Base-by-base conservation (phyloP, 176 grass and related monocot species). In the Phoenix roebelenii region DNA sequence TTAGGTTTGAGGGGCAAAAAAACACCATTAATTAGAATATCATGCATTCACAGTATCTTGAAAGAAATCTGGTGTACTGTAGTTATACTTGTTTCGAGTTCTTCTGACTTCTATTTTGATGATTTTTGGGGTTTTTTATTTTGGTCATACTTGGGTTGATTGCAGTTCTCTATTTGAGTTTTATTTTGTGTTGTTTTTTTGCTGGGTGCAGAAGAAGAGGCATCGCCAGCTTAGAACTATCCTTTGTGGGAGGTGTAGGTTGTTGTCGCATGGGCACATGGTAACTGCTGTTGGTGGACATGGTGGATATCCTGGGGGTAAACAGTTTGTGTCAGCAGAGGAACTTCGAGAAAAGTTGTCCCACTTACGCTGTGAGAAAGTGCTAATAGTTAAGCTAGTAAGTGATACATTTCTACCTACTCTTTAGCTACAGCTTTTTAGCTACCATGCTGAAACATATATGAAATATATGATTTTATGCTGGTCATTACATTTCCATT, bases 221-320 rank as follows among this genome's bases (percentile, higher is more conserved):
- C 87, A 97, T 51, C 87, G 25, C 23, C 92, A 91, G 0, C 79
- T 97, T 0, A 80, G 62, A 53, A 97, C 87, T 14, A 51, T 97
- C 49, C 92, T 91, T 3, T 91, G 93, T 61, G 87, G 84, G n/a
- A 58, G 87, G 39, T 97, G 93, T 25, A 77, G 73, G 66, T 60
- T 97, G 63, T 49, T 97, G 63, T 91, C 87, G 0, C 93, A 88
- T 57, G 87, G 87, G 1, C 87, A 88, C 28, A 88, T 92, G 93
- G 77, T 97, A 16, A 91, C 87, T 18, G 84, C 93, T 52, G 93
- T 97, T n/a, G 87, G 87, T 24, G 93, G 87, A 7, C 93, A 97
- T 57, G 93, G 93, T 3, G 93, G 93, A 5, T 97, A 97, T 28
- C 76, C 93, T 5, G 93, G 93, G 16, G 93, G 93, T 18, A 92